Base-by-base conservation (phyloP, 352 stramenopile species). In the Phytophthora niederhauseri region DNA sequence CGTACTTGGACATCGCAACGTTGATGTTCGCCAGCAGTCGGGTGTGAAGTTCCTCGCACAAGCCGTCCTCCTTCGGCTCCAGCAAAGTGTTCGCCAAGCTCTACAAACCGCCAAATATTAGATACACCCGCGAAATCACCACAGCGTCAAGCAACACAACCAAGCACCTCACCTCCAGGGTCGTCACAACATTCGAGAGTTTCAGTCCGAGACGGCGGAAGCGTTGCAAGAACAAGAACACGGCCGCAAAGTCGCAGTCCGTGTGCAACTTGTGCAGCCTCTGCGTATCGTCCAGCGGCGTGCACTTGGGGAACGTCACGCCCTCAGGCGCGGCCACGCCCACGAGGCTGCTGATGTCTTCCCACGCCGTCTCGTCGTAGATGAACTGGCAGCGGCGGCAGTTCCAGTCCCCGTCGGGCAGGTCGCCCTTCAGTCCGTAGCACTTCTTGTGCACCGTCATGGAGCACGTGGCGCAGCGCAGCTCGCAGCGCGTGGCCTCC, bases 361-460 rank as follows among this genome's bases (percentile, higher is more conserved):
- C 52, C 53, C 64, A 63, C 17, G 66, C 49, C 14, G 60, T 83
- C 48, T 72, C 66, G 36, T 90, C 76, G 28, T 78, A 68, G 6
- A 77, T 75, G 15, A 82, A 81, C 48, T 88, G 72, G 61, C 85
- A 93, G 4, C 78, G 81, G 6, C 82, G 74, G 52, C 85, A 92
- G 22, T 76, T 57, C 85, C 82, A 93, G 24, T 90, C 70, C 19
- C 65, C 52, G 8, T 86, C 72, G 1, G 73, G 67, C 5, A 80
- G 19, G 15, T 86, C 75, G 8, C 64, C 74, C 26, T 87, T 78
- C 17, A 87, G 73, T 8, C 59, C 73, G 30, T 92, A 93, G 67
- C 83, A 91, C 45, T 79, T 89, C 70, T 86, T 90, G 73, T 93
- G 82, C 45, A 91, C 78, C 14, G 82, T 91, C 80, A 91, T 87